A percentile compares a stretch with the other conserved stretches of the same genome.
Evolutionary conservation across 140 eudicot genomes (phyloP).

Genomic region (Anethum foeniculum): DNA sequence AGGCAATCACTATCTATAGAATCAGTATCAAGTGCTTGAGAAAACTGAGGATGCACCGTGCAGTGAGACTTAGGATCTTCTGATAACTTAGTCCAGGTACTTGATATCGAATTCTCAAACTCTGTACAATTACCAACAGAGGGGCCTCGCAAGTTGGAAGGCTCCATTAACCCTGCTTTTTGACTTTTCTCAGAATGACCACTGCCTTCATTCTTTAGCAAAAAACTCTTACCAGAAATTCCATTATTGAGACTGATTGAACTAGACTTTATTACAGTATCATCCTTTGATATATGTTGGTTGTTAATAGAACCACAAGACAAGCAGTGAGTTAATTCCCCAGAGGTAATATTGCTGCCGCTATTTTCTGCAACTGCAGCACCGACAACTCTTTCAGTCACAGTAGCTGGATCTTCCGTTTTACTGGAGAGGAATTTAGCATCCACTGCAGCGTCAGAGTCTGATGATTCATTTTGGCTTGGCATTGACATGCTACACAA

Average conservation of each 20-base stretch:
- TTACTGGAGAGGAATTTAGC: constrained; percentile 12
- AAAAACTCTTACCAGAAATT: constrained; percentile 17
- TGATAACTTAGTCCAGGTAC: constrained; percentile 11
- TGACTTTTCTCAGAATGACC: constrained; percentile 14
- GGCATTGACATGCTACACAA: constrained; percentile 17
- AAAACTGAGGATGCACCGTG: neutral
- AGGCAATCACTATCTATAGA: constrained; percentile 1
- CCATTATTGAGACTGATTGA: constrained; percentile 6
- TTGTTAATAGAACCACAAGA: constrained; percentile 14
- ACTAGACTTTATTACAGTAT: constrained; percentile 8
- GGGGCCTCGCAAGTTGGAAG: constrained; percentile 7
- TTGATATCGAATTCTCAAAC: constrained; percentile 20
- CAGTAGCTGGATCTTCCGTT: constrained; percentile 11
- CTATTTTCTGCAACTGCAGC: constrained; percentile 9
- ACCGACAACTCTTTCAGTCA: constrained; percentile 9
- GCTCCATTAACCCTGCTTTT: constrained; percentile 8
- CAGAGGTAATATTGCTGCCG: constrained; percentile 8
- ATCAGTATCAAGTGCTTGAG: neutral
- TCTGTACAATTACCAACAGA: constrained; percentile 14
- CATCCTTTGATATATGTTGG: constrained; percentile 1
- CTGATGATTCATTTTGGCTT: constrained; percentile 21
- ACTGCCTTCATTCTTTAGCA: constrained; percentile 9
- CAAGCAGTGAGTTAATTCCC: neutral
- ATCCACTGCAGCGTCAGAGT: constrained; percentile 22
- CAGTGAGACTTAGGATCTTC: neutral